phyloP scores from a whole-genome alignment of 345 rosid genomes.

The Mallotus nudiflorus region DNA sequence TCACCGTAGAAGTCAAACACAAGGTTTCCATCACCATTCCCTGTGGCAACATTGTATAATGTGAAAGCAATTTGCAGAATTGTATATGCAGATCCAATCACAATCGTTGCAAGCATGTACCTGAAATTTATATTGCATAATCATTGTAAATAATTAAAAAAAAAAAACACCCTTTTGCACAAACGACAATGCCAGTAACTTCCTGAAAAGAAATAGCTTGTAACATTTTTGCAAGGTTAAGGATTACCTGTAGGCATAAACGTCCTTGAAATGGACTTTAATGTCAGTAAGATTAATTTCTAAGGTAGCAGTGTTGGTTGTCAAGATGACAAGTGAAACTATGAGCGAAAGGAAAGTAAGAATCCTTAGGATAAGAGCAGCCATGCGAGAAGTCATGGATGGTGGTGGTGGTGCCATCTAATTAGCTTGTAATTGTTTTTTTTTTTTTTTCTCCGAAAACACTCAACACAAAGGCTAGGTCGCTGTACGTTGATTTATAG shows the following conservation, averaged over 20 bases:
- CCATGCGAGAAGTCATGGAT: background rate
- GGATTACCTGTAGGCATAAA: conserved; percentile 35
- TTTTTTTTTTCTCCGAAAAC: no score
- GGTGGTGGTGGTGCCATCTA: background rate
- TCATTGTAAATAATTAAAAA: background rate
- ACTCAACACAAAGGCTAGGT: no score
- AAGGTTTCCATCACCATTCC: conserved; percentile 20
- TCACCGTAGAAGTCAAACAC: conserved; percentile 37
- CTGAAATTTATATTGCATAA: conserved; percentile 13
- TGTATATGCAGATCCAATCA: conserved; percentile 32
- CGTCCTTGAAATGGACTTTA: conserved; percentile 35
- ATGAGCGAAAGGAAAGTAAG: conserved; percentile 29
- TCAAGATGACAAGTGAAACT: conserved; percentile 32
- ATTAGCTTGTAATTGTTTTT: background rate
- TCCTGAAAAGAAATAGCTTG: background rate
- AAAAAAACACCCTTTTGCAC: background rate
- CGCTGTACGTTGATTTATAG: no score
- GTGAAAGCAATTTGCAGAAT: conserved; percentile 22
- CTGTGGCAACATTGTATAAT: conserved; percentile 17
- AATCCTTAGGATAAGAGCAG: conserved; percentile 33
- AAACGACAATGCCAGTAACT: background rate
- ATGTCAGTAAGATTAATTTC: background rate
- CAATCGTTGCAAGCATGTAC: conserved; percentile 34
- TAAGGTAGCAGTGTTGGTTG: conserved; percentile 30
- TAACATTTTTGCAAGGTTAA: background rate